Conservation (phyloP, 306 rosid species). For the Acmispon strigosus region DNA sequence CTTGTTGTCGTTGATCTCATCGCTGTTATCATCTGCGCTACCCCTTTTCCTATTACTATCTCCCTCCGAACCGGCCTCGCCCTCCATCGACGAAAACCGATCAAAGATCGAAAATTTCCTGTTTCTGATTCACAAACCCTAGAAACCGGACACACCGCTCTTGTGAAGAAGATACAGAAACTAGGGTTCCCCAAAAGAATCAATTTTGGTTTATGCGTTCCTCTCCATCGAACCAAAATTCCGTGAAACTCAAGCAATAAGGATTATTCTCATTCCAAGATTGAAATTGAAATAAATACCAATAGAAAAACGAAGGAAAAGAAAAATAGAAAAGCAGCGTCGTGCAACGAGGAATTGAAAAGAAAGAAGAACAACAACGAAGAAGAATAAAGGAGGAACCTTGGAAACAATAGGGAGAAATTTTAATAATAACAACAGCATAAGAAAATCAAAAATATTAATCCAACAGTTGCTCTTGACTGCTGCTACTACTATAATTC, state of each 20-base stretch:
- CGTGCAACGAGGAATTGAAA: conserved; percentile 25
- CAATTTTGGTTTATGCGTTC: conserved; percentile 9
- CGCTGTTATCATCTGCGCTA: conserved; percentile 22
- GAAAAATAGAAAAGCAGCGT: conserved; percentile 15
- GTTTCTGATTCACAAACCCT: conserved; percentile 38
- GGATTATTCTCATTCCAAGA: conserved; percentile 33
- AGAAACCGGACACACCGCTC: conserved; percentile 31
- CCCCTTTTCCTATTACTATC: conserved; percentile 39
- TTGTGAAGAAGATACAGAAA: conserved; percentile 5
- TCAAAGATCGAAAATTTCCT: conserved; percentile 41
- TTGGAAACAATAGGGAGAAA: background rate
- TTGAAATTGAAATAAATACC: conserved; percentile 16
- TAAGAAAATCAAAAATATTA: conserved; percentile 34
- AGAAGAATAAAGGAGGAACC: conserved; percentile 28
- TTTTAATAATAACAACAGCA: conserved; percentile 5
- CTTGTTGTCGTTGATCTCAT: conserved; percentile 16
- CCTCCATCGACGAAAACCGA: conserved; percentile 60
- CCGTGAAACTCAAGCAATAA: conserved; percentile 65
- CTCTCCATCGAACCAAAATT: conserved; percentile 42
- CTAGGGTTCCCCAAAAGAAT: conserved; percentile 41
- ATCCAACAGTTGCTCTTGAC: conserved; percentile 43
- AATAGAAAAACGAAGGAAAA: conserved; percentile 1
- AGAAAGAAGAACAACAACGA: conserved; percentile 37
- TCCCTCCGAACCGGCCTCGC: conserved; percentile 54
- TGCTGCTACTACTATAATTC: conserved; percentile 42